Evolutionary conservation across 495 filamentous ascomycete genomes (phyloP).

Genomic region (Annulohypoxylon nitens): DNA sequence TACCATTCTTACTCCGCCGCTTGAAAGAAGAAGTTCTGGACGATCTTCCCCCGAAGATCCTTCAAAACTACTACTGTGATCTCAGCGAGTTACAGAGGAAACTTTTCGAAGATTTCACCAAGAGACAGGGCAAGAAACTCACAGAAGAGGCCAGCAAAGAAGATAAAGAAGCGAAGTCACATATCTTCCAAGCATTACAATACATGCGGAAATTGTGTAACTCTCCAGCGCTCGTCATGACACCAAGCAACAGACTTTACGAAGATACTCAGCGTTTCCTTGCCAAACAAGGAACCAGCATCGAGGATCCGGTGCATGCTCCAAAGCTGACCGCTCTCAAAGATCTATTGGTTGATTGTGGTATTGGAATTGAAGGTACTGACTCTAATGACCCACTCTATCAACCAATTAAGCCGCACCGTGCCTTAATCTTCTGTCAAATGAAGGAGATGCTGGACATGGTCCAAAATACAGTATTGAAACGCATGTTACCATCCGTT

Average conservation of each 20-base stretch:
- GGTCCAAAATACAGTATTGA: slow-evolving; percentile 91
- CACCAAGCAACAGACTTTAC: slow-evolving; percentile 91
- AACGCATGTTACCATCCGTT: slow-evolving; percentile 85
- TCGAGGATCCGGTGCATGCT: slow-evolving; percentile 88
- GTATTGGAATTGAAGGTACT: slow-evolving; percentile 83
- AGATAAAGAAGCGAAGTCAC: slow-evolving; percentile 93
- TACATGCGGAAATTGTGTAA: slow-evolving; percentile 99
- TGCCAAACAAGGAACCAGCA: slow-evolving; percentile 74
- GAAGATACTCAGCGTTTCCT: slow-evolving; percentile 83
- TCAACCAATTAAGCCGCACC: slow-evolving; percentile 89
- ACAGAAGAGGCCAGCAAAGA: slow-evolving; percentile 79
- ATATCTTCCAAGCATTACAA: slow-evolving; percentile 98
- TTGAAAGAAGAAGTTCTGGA: slow-evolving; percentile 98
- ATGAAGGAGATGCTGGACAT: slow-evolving; percentile 99
- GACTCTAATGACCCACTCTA: slow-evolving; percentile 72
- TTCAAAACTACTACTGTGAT: slow-evolving; percentile 99
- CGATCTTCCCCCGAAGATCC: slow-evolving; percentile 96
- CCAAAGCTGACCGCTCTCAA: slow-evolving; percentile 91
- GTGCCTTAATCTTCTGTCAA: slow-evolving; percentile 97
- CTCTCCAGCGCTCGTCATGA: slow-evolving; percentile 94
- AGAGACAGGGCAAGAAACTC: slow-evolving; percentile 88
- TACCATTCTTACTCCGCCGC: slow-evolving; percentile 95
- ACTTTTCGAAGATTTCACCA: slow-evolving; percentile 95
- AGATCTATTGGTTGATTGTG: slow-evolving; percentile 93
- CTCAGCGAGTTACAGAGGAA: slow-evolving; percentile 94